Base-by-base conservation (phyloP, 805 yeast species). In the Saccharomycopsis sp. region DNA sequence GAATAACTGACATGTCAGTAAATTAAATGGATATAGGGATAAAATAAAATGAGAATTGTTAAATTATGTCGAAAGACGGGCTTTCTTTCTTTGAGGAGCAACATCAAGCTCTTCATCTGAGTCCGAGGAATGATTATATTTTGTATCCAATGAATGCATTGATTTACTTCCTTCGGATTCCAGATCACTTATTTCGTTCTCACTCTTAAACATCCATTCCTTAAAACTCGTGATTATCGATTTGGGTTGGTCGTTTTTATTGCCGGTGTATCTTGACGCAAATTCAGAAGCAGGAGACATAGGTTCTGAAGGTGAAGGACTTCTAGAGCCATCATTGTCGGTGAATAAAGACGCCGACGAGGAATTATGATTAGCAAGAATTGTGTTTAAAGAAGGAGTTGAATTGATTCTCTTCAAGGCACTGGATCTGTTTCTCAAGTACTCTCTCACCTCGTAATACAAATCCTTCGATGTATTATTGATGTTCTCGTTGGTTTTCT, bases 371-470 rank as follows among this genome's bases (percentile, higher is more conserved):
- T 65, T 64, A 67, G 69, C 76, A 29, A 64, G 67, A 42, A 54
- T 58, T 17, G 56, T 58, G 8, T 57, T 56, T 9, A 61, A 35
- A 14, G 58, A 52, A 22, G 64, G 58, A 34, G 41, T 57, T 5
- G 64, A 58, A 25, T 60, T 60, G 2, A 58, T 61, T 49, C 53
- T 65, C 72, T 55, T 55, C 14, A 62, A 47, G 12, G 64, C 60
- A 34, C 42, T 53, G 2, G 72, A 77, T 60, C 77, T 77, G 38
- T 78, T 77, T 62, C 85, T 72, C 66, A 89, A 69, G 63, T 84
- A 84, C 69, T 89, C 93, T 63, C 94, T 77, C 25, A 92, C 86
- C 70, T 92, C 96, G 62, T 87, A 84, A 70, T 91, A 91, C 55
- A 91, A 73, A 70, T 91, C 97, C 67, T 82, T 83, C 1, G 96